These are phyloP conservation scores for Meyerozyma athensensis DNA, from an alignment of 1,139 yeast species.

Conservation along the genomic window DNA sequence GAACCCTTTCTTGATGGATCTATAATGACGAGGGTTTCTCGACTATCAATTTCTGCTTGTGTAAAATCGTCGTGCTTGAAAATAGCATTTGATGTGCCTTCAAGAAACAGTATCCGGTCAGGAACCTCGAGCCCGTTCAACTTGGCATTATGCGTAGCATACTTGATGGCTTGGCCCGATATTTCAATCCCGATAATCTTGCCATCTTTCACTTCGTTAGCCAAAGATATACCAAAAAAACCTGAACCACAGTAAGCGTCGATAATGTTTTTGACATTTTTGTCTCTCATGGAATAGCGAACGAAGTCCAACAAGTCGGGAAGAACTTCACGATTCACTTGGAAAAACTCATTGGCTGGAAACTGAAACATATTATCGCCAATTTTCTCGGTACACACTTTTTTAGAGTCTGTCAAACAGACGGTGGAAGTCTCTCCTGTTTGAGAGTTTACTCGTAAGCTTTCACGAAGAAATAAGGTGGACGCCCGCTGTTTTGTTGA, in stretches of 20 bases:
- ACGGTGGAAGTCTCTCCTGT: slow-evolving; percentile 28
- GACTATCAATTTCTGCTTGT: slow-evolving; percentile 8
- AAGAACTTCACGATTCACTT: slow-evolving; percentile 30
- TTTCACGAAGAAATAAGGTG: slow-evolving; percentile 30
- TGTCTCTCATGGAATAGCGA: slow-evolving; percentile 18
- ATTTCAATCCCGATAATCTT: slow-evolving; percentile 44
- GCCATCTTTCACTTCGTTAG: slow-evolving; percentile 24
- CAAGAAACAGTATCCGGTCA: slow-evolving; percentile 27
- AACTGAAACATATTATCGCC: slow-evolving; percentile 30
- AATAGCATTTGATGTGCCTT: slow-evolving; percentile 36
- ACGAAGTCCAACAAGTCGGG: slow-evolving; percentile 33
- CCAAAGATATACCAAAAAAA: slow-evolving; percentile 38
- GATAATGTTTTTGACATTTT: slow-evolving; percentile 23
- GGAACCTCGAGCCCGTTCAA: slow-evolving; percentile 32
- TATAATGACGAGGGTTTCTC: slow-evolving; percentile 36
- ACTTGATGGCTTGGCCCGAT: slow-evolving; percentile 27
- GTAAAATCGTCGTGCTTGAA: slow-evolving; percentile 25
- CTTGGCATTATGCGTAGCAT: slow-evolving; percentile 37
- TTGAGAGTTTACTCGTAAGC: slow-evolving; percentile 24
- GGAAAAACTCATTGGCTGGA: slow-evolving; percentile 33
- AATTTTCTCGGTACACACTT: slow-evolving; percentile 27
- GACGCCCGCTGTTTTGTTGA: slow-evolving; percentile 9
- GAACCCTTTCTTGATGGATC: slow-evolving; percentile 47
- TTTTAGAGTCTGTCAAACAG: slow-evolving; percentile 22
- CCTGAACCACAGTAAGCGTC: slow-evolving; percentile 49